These are phyloP conservation scores for Trichoderma parareesei DNA, from an alignment of 495 filamentous ascomycete genomes.

Conservation along the genomic window DNA sequence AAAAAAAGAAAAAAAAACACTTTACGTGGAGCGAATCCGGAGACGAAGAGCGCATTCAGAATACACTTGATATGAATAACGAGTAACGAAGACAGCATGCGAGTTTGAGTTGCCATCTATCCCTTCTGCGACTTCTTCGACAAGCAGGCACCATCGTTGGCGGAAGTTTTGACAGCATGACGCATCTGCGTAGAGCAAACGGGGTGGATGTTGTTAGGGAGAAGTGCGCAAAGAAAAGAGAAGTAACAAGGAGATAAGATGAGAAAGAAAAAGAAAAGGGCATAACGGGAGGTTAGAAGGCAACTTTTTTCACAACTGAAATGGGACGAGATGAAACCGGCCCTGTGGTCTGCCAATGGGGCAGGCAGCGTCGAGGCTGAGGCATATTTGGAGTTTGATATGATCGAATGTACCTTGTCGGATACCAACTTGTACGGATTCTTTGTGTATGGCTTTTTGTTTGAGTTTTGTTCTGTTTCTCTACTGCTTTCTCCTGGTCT, in stretches of 20 bases:
- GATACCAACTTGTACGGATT: constrained; percentile 6
- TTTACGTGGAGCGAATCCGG: not conserved
- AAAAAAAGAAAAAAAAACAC: too few relatives aligned
- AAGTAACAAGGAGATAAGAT: not conserved
- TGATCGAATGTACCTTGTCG: constrained; percentile 6
- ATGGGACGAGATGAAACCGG: not conserved
- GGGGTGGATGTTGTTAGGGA: not conserved
- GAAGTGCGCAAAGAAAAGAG: not conserved
- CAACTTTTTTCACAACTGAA: not conserved
- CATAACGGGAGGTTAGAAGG: not conserved
- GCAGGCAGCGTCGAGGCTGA: not conserved
- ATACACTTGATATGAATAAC: not conserved
- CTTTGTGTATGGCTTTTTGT: not conserved
- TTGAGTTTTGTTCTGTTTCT: not conserved
- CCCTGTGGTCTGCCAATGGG: not conserved
- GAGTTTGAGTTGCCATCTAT: not conserved
- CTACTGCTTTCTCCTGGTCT: not conserved
- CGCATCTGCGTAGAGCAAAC: not conserved
- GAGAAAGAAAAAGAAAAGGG: not conserved
- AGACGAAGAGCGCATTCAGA: not conserved
- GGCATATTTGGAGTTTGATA: constrained; percentile 8
- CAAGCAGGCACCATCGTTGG: not conserved
- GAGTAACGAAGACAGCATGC: not conserved
- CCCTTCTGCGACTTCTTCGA: not conserved
- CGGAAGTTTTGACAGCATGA: not conserved